Conservation (phyloP, 139 green algal genomes). For the Coelastrella sp. region DNA sequence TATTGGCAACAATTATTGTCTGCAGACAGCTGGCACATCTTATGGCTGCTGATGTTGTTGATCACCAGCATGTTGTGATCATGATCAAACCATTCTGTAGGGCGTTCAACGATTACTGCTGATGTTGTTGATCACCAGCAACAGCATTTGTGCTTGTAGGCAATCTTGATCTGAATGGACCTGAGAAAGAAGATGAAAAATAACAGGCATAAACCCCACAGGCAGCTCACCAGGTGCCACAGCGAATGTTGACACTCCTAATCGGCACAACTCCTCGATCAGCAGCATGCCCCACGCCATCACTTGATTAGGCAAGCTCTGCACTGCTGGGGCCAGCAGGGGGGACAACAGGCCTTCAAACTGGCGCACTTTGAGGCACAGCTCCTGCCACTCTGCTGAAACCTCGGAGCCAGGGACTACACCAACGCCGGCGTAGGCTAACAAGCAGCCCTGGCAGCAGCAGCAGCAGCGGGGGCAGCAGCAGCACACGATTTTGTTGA, state of each 20-base stretch:
- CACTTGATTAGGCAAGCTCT: constrained; percentile 77
- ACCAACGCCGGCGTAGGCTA: constrained; percentile 96
- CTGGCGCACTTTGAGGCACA: constrained; percentile 88
- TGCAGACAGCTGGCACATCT: neutral
- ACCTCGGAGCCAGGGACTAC: constrained; percentile 89
- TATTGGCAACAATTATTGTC: neutral
- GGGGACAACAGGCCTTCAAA: constrained; percentile 50
- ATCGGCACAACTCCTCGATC: constrained; percentile 92
- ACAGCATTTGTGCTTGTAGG: too few species aligned
- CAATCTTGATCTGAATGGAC: too few species aligned
- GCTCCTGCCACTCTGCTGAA: constrained; percentile 92
- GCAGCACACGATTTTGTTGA: neutral
- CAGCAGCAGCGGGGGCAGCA: neutral
- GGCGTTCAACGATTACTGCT: too few species aligned
- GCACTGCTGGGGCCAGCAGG: constrained; percentile 46
- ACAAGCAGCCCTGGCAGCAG: constrained; percentile 9
- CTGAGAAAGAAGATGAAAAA: too few species aligned
- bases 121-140: too few species aligned
- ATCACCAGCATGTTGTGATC: too few species aligned
- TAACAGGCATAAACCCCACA: neutral
- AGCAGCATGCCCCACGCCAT: constrained; percentile 77
- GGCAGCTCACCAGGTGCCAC: constrained; percentile 84
- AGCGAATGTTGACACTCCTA: constrained; percentile 89
- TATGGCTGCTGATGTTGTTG: too few species aligned
- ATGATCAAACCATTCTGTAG: too few species aligned